phyloP scores from a whole-genome alignment of 495 filamentous ascomycete genomes.

The Aspergillus carlsbadensis region DNA sequence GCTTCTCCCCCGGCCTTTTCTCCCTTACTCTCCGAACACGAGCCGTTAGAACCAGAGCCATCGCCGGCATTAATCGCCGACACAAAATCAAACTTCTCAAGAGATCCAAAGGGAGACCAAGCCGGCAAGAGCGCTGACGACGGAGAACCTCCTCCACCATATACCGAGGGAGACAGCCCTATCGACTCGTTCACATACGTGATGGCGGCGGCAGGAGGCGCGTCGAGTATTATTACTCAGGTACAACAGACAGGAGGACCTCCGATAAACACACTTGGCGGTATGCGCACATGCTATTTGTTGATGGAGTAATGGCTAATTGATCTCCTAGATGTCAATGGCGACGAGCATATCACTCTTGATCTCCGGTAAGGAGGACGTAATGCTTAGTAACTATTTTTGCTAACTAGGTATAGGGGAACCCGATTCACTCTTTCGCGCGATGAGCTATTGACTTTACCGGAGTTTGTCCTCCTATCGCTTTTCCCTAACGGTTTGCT shows the following conservation, averaged over 20 bases:
- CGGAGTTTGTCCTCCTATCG: slow-evolving; percentile 98
- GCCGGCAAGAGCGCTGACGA: slow-evolving; percentile 73
- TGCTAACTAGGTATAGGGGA: slow-evolving; percentile 56
- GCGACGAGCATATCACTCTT: slow-evolving; percentile 93
- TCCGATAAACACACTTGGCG: slow-evolving; percentile 83
- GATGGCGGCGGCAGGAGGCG: slow-evolving; percentile 95
- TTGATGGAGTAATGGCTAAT: slow-evolving; percentile 11
- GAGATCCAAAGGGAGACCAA: slow-evolving; percentile 73
- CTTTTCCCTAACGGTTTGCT: slow-evolving; percentile 97
- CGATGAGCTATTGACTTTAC: slow-evolving; percentile 91
- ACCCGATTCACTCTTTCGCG: slow-evolving; percentile 90
- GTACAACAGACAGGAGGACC: slow-evolving; percentile 87
- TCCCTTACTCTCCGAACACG: slow-evolving; percentile 37
- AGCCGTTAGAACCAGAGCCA: slow-evolving; percentile 46
- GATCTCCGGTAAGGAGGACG: slow-evolving; percentile 73
- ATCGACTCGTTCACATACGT: slow-evolving; percentile 93
- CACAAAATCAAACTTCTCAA: slow-evolving; percentile 74
- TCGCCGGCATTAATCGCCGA: slow-evolving; percentile 64
- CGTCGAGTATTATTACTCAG: slow-evolving; percentile 98
- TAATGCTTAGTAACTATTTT: slow-evolving; percentile 6
- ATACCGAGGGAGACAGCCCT: slow-evolving; percentile 90
- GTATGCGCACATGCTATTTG: slow-evolving; percentile 47
- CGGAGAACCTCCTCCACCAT: slow-evolving; percentile 90
- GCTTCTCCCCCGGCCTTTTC: slow-evolving; percentile 58
- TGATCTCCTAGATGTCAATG: slow-evolving; percentile 64